phyloP scores from a whole-genome alignment of 2,329 filamentous ascomycete species.

The Arachnomyces sp. region DNA sequence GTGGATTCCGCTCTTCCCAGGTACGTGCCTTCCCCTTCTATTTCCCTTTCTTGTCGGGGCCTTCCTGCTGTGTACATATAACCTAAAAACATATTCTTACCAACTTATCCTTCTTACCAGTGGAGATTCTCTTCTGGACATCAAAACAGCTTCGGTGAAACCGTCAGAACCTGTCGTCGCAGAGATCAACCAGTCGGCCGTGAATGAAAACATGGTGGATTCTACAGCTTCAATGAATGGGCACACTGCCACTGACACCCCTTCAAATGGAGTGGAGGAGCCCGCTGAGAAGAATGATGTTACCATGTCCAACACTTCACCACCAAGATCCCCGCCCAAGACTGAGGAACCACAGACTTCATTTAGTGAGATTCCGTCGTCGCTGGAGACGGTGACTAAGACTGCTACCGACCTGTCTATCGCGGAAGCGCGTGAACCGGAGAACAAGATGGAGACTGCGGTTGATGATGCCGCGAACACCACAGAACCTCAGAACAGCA shows the following conservation, averaged over 20 bases:
- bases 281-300: conserved; percentile 1
- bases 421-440: too few species aligned
- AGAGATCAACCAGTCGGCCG: conserved; percentile 4
- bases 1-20: background rate
- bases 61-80: conserved; percentile 1
- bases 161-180: conserved; percentile 7
- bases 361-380: background rate
- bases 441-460: too few species aligned
- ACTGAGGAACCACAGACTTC: conserved; percentile 6
- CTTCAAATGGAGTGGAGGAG: conserved; percentile 20
- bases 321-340: conserved; percentile 21
- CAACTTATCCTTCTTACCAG: conserved; percentile 17
- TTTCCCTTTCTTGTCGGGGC: background rate
- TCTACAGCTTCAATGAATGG: conserved; percentile 22
- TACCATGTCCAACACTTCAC: conserved; percentile 16
- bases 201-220: conserved; percentile 5
- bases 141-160: conserved; percentile 17
- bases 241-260: conserved; percentile 15
- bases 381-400: background rate
- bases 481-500: too few species aligned
- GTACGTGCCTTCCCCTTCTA: background rate
- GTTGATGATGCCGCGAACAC: too few species aligned
- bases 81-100: conserved; percentile 5
- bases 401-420: background rate
- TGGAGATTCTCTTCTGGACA: conserved; percentile 18